phyloP scores from a whole-genome alignment of 768 basidiomycete species.

The Leccinellum rugosiceps region DNA sequence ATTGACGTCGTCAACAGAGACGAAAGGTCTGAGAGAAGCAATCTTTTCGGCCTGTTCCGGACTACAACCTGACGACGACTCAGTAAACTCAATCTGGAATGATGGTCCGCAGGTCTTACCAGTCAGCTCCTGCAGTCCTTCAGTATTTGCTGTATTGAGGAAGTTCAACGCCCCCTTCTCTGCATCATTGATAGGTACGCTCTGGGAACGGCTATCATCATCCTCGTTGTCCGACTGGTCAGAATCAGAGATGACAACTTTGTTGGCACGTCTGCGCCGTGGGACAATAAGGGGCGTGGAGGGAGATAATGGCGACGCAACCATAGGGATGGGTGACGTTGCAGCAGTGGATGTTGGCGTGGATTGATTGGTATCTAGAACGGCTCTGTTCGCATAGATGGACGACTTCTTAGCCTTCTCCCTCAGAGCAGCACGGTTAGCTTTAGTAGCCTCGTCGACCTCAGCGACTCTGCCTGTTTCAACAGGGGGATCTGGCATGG shows the following conservation, averaged over 20 bases:
- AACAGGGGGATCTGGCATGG: conserved; percentile 18
- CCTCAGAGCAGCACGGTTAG: conserved; percentile 58
- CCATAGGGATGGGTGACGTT: conserved; percentile 28
- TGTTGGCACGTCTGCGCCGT: conserved; percentile 53
- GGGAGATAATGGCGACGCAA: conserved; percentile 38
- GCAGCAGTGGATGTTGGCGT: conserved; percentile 35
- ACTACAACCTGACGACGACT: conserved; percentile 58
- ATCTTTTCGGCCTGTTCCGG: conserved; percentile 78
- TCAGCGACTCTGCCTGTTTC: conserved; percentile 65
- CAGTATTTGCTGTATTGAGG: conserved; percentile 60
- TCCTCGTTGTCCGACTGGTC: conserved; percentile 50
- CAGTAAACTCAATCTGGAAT: conserved; percentile 2
- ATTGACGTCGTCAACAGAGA: conserved; percentile 70
- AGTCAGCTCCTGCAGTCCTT: conserved; percentile 71
- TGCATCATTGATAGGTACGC: conserved; percentile 36
- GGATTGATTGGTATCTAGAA: conserved; percentile 45
- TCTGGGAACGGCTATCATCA: conserved; percentile 34
- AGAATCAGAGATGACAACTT: conserved; percentile 62
- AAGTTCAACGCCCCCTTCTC: conserved; percentile 59
- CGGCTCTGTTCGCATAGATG: conserved; percentile 69
- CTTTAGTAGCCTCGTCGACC: conserved; percentile 69
- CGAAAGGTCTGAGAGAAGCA: conserved; percentile 75
- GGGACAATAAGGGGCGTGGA: conserved; percentile 40
- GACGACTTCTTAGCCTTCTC: conserved; percentile 82
- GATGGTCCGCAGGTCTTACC: conserved; percentile 41